Conservation (phyloP, 2,329 filamentous ascomycete species). For the Hirsutella minnesotensis region DNA sequence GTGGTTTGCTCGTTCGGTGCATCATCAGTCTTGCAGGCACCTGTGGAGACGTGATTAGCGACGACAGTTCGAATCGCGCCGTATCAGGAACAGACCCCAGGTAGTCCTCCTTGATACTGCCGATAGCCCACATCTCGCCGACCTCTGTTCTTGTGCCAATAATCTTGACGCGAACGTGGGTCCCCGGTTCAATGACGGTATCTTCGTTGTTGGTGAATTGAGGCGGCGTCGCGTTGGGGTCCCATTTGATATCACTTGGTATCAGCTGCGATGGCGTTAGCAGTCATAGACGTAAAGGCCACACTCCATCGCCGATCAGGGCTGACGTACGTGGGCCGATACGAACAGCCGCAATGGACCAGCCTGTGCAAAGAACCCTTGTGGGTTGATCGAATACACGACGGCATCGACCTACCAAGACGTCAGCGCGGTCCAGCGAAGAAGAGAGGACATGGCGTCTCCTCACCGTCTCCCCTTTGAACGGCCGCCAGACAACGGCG, state of each 20-base stretch:
- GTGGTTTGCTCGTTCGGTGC: background rate
- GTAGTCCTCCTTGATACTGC: slow-evolving; percentile 84
- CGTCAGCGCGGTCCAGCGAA: slow-evolving; percentile 15
- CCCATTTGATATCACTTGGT: slow-evolving; percentile 83
- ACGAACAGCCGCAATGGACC: slow-evolving; percentile 72
- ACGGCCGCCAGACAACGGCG: slow-evolving; percentile 94
- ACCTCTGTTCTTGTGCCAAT: slow-evolving; percentile 90
- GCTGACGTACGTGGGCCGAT: slow-evolving; percentile 59
- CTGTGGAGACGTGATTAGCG: slow-evolving; percentile 10
- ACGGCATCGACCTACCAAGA: slow-evolving; percentile 74
- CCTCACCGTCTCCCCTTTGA: slow-evolving; percentile 92
- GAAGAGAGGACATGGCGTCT: slow-evolving; percentile 1
- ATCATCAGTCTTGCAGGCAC: slow-evolving; percentile 13
- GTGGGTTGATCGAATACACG: slow-evolving; percentile 80
- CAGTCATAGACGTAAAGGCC: background rate
- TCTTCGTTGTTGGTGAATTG: slow-evolving; percentile 94
- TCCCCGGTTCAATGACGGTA: slow-evolving; percentile 84
- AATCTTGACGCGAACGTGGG: slow-evolving; percentile 86
- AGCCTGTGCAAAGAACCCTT: slow-evolving; percentile 81
- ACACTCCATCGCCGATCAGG: background rate
- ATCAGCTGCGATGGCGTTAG: slow-evolving; percentile 53
- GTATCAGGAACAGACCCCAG: slow-evolving; percentile 38
- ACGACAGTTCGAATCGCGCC: background rate
- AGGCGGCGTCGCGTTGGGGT: slow-evolving; percentile 90
- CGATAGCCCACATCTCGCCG: slow-evolving; percentile 91